Base-by-base conservation (phyloP, 345 rosid genomes). In the Melaleuca alternifolia region DNA sequence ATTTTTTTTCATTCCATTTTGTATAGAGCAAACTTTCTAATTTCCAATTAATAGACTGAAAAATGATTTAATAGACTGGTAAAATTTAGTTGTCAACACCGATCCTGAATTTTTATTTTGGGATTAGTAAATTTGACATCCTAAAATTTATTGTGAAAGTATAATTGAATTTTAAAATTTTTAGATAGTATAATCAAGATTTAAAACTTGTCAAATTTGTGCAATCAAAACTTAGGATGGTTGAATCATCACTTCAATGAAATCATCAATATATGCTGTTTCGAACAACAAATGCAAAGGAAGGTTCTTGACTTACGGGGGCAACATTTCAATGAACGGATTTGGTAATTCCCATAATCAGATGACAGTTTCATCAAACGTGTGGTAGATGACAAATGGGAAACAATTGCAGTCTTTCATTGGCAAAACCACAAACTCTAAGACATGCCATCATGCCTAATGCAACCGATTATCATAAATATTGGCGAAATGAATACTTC, bases 61-160 rank as follows among this genome's bases (percentile, higher is more conserved):
- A n/a, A n/a, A n/a, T n/a, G n/a, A n/a, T n/a, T n/a, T n/a, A n/a
- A n/a, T n/a, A n/a, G n/a, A n/a, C n/a, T n/a, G n/a, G n/a, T n/a
- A n/a, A n/a, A n/a, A n/a, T n/a, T n/a, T n/a, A n/a, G n/a, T n/a
- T n/a, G n/a, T n/a, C n/a, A n/a, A n/a, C n/a, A n/a, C n/a, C 13
- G 23, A 24, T 13, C 10, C 61, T 2, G 8, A 24, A 0, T 56
- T 56, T 56, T 56, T 56, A 24, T 23, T 0, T 56, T 56, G 28
- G 0, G 28, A 24, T 56, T 0, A 5, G 6, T 10, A 12, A 0
- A 56, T 56, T 56, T 56, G 0, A 56, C 23, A 13, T 23, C 24
- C 14, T 23, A 23, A 56, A 56, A 56, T 5, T 10, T 23, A 56
- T 56, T 41, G 4, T 4, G 41, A 41, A 41, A 41, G 41, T 4